phyloP scores from a whole-genome alignment of 1,139 yeast genomes.

The Chernovozyma sophiae-reginae region DNA sequence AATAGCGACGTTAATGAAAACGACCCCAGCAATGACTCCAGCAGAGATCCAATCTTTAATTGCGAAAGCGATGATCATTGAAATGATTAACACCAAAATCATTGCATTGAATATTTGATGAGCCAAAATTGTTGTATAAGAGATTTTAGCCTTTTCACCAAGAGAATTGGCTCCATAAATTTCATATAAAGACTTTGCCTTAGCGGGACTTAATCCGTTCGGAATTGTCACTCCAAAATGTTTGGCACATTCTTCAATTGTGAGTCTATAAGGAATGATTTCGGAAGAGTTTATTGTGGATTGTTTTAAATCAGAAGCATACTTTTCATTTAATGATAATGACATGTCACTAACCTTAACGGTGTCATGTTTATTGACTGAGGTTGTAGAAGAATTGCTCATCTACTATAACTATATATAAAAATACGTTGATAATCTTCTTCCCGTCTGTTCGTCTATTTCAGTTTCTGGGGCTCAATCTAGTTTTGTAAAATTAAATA shows the following conservation, averaged over 20 bases:
- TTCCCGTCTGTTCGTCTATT: too few relatives aligned
- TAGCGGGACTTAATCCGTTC: conserved; percentile 40
- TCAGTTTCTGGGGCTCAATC: too few relatives aligned
- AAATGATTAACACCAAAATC: conserved; percentile 33
- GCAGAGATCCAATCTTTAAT: conserved; percentile 29
- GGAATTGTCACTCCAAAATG: conserved; percentile 32
- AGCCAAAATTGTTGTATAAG: conserved; percentile 32
- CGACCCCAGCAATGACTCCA: conserved; percentile 29
- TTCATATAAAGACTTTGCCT: conserved; percentile 19
- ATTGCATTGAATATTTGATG: conserved; percentile 38
- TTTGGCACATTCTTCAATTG: conserved; percentile 30
- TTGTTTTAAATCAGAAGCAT: too few relatives aligned
- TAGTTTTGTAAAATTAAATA: too few relatives aligned
- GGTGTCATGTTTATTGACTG: too few relatives aligned
- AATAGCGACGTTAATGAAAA: conserved; percentile 25
- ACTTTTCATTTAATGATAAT: background rate
- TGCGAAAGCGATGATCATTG: conserved; percentile 33
- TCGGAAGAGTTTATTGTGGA: background rate
- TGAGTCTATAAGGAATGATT: conserved; percentile 31
- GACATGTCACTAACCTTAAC: too few relatives aligned
- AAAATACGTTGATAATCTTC: too few relatives aligned
- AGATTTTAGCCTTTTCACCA: conserved; percentile 26
- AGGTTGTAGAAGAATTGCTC: too few relatives aligned
- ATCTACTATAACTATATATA: too few relatives aligned
- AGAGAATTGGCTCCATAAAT: conserved; percentile 23